Percentiles rank a stretch among this genome's conserved stretches.
These are phyloP conservation scores for Mycena leptocephala DNA, from an alignment of 768 basidiomycete genomes.

Conservation along the genomic window DNA sequence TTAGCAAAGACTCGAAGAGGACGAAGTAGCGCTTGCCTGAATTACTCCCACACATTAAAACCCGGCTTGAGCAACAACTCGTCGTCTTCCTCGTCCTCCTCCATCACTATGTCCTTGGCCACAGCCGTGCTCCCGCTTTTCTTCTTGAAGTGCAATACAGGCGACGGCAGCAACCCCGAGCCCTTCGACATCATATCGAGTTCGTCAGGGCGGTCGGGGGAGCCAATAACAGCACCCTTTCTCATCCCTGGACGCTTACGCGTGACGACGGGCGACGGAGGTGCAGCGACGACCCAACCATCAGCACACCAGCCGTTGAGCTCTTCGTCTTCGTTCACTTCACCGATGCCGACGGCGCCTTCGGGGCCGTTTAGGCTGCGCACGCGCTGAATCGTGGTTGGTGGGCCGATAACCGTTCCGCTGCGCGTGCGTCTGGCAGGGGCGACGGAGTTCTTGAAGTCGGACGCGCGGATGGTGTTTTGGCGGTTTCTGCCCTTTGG, in stretches of 20 bases:
- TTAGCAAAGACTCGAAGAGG: no score
- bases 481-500: slow-evolving; percentile 54
- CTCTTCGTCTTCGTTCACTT: slow-evolving; percentile 34
- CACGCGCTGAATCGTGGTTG: slow-evolving; percentile 2
- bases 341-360: slow-evolving; percentile 32
- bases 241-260: slow-evolving; percentile 39
- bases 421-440: slow-evolving; percentile 55
- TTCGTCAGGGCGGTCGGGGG: slow-evolving; percentile 22
- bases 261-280: slow-evolving; percentile 53
- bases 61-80: slow-evolving; percentile 42
- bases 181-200: slow-evolving; percentile 28
- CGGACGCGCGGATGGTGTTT: slow-evolving; percentile 69
- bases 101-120: slow-evolving; percentile 11
- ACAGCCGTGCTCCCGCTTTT: slow-evolving; percentile 2
- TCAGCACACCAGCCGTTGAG: slow-evolving; percentile 42
- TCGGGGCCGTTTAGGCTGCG: slow-evolving; percentile 16
- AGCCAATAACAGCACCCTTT: slow-evolving; percentile 24
- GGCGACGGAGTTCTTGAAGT: slow-evolving; percentile 45
- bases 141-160: slow-evolving; percentile 11
- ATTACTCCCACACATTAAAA: slow-evolving; percentile 31
- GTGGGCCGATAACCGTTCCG: slow-evolving; percentile 51
- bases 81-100: slow-evolving; percentile 40
- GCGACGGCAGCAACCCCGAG: slow-evolving; percentile 27
- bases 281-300: slow-evolving; percentile 56
- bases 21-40: background rate